These are phyloP conservation scores for Rubus idaeus DNA, from an alignment of 306 rosid genomes.

Conservation along the genomic window DNA sequence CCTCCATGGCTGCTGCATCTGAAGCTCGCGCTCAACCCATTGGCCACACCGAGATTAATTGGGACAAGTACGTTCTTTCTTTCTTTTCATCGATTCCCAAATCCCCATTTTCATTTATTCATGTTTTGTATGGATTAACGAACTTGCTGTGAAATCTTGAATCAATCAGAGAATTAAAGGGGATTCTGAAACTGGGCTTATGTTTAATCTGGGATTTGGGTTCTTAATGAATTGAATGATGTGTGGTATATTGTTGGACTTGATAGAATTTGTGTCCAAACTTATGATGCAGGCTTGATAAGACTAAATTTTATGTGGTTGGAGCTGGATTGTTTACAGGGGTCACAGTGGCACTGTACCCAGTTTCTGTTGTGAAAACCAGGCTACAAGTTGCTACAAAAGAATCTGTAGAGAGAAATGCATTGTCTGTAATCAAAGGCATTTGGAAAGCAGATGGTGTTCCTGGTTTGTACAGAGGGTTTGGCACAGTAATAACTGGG, in stretches of 20 bases:
- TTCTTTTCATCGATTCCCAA: background rate
- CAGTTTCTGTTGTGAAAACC: constrained; percentile 84
- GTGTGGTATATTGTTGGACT: background rate
- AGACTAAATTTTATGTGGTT: constrained; percentile 70
- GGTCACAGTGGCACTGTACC: constrained; percentile 78
- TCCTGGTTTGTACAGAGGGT: constrained; percentile 88
- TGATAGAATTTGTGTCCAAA: background rate
- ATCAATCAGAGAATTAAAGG: background rate
- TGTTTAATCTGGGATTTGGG: background rate
- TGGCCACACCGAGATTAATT: constrained; percentile 79
- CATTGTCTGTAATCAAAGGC: constrained; percentile 66
- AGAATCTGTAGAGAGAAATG: constrained; percentile 68
- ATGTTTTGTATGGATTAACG: background rate
- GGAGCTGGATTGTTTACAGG: constrained; percentile 94
- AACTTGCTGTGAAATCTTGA: background rate
- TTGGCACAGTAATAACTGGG: constrained; percentile 79
- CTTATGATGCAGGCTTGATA: constrained; percentile 70
- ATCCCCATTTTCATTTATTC: background rate
- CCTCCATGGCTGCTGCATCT: constrained; percentile 48
- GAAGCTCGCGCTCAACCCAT: constrained; percentile 44
- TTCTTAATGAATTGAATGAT: background rate
- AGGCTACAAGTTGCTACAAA: constrained; percentile 84
- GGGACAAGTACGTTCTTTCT: constrained; percentile 70
- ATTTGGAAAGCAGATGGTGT: constrained; percentile 73
- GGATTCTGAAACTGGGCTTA: background rate